Evolutionary conservation across 352 stramenopile genomes (phyloP), one percentile per base, ranked within the genome.

Genomic region (Phytophthora palmivora): DNA sequence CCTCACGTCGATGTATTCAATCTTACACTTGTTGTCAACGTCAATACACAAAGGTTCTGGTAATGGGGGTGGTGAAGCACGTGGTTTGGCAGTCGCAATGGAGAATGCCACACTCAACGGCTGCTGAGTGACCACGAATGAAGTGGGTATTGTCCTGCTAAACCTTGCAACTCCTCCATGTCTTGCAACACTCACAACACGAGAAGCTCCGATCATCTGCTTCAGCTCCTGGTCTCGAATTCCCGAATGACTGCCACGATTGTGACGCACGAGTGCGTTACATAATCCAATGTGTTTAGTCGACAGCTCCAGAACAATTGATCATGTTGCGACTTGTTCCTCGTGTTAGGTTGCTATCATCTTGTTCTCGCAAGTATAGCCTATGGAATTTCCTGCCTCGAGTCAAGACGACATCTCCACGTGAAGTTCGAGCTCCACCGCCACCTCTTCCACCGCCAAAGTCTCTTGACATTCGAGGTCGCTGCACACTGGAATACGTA

Each of bases 1-100:
- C 34, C 53, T 37, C 14, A 68, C 67, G 34, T 84, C 75, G 4
- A 82, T 61, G 62, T 79, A 84, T 49, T 79, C 71, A 41, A 84
- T 71, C n/a, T 51, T 53, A 41, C 75, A 84, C 53, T 77, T 84
- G 50, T 50, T 58, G 22, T 70, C 72, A 26, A 84, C 68, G 0
- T 77, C 37, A 8, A 84, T 24, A 12, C 59, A 37, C 41, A 32
- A 60, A 30, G 75, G 43, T 18, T 65, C 39, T 1, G 75, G 75
- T 21, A 84, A 69, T n/a, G 51, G 42, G 1, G 48, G 49, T 14
- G 66, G 66, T 12, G 58, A 44, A 15, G 58, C 11, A 34, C 58
- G 59, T 21, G 30, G 22, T 16, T 67, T 71, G 12, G 10, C 15
- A 47, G 19, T 24, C 26, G 43, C 10, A 24, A 9, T 42, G 8